Evolutionary conservation across 345 rosid species (phyloP), one percentile per base, ranked within the genome.

Genomic region (Pugionium dolabratum): DNA sequence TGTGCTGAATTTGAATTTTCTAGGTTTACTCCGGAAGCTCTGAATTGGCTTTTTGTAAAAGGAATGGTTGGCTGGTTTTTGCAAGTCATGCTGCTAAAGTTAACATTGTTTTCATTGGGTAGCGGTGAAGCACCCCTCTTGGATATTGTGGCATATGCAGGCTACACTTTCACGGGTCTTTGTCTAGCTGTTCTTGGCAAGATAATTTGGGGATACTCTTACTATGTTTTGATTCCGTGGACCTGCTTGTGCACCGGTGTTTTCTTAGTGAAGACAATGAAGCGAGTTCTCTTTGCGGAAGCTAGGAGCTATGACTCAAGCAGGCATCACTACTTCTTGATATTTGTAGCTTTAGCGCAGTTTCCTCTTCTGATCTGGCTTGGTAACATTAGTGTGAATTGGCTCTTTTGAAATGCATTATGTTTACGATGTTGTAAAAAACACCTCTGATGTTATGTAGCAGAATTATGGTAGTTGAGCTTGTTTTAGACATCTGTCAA

Each of bases 221-320:
- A 94, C 87, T 94, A 88, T 52, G 75, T 72, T 59, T 49, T 94
- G 78, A 82, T 94, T 86, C 95, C 91, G 0, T 88, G 89, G 83
- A 74, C 90, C 58, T 88, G 91, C 80, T 67, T 94, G 36, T 88
- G 96, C 77, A 84, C 82, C 78, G 99, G 92, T 36, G 65, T 85
- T 55, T 94, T 94, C 86, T 72, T 94, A 80, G 95, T 88, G 69
- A 94, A 90, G 88, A 94, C 97, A 4, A 88, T 88, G 95, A 94
- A 90, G 83, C 82, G 97, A 74, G 97, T 90, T 42, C 88, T 90
- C 37, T 90, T 82, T n/a, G 86, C 95, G 1, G 99, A 88, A 79
- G 90, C 84, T 79, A 79, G 99, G 79, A 88, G 77, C 62, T 83
- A 81, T 26, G 97, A 90, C 78, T 82, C 96, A 1, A 94, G 93